Evolutionary conservation across 148 eudicot genomes (phyloP).

Genomic region (Camellia granthamiana): DNA sequence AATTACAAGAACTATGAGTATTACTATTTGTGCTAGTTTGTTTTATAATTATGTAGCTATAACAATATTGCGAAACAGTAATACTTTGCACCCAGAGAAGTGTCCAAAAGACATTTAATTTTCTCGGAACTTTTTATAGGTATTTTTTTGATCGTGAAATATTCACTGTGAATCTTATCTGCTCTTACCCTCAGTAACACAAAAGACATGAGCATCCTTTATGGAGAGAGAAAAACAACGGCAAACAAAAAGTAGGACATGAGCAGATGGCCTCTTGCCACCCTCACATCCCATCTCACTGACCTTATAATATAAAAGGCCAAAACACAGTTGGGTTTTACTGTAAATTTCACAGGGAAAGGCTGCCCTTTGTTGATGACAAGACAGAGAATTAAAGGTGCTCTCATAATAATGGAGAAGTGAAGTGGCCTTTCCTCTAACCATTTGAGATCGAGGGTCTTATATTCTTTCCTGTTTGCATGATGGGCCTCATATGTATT

Average conservation of each 20-base stretch:
- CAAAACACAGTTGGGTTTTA: conserved; percentile 25
- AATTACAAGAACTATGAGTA: not conserved
- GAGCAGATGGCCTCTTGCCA: conserved; percentile 22
- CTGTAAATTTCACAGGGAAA: conserved; percentile 28
- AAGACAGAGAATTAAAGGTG: conserved; percentile 11
- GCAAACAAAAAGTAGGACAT: conserved; percentile 1
- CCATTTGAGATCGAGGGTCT: conserved; percentile 14
- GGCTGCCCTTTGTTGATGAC: not conserved
- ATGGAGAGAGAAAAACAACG: conserved; percentile 6
- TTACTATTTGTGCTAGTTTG: not conserved
- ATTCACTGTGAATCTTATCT: not conserved
- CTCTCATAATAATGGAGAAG: conserved; percentile 11
- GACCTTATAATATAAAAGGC: conserved; percentile 14
- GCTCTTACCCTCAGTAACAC: conserved; percentile 11
- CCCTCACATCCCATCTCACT: conserved; percentile 6
- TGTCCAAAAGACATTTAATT: too few relatives aligned
- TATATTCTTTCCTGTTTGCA: conserved; percentile 21
- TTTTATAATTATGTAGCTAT: not conserved
- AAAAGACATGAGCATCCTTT: conserved; percentile 24
- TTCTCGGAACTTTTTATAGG: too few relatives aligned
- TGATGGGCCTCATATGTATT: conserved; percentile 19
- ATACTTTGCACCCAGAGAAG: too few relatives aligned
- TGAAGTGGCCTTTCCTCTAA: not conserved
- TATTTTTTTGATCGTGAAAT: not conserved
- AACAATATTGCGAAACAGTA: not conserved